Evolutionary conservation across 768 basidiomycete species (phyloP).

Genomic region (Suillus fuscotomentosus): DNA sequence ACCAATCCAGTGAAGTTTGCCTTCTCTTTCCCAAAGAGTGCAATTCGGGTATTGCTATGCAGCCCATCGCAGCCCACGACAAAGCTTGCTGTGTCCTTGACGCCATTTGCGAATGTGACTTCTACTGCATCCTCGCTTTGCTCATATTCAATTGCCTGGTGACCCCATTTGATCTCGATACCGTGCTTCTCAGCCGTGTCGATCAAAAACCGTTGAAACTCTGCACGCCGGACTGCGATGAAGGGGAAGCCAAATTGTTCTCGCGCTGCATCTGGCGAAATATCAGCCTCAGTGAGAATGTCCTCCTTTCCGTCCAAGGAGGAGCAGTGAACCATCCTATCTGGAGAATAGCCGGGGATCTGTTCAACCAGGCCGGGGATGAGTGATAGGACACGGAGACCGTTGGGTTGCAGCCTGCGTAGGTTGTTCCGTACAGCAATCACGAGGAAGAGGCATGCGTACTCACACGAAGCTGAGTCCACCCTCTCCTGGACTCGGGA

Average conservation of each 20-base stretch:
- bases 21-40: slow-evolving; percentile 36
- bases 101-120: slow-evolving; percentile 36
- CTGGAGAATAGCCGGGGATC: slow-evolving; percentile 20
- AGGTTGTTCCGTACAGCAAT: neutral
- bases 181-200: slow-evolving; percentile 31
- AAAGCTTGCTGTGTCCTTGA: slow-evolving; percentile 34
- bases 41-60: slow-evolving; percentile 37
- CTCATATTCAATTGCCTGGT: slow-evolving; percentile 30
- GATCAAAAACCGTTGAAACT: slow-evolving; percentile 31
- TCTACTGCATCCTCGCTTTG: slow-evolving; percentile 27
- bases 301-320: slow-evolving; percentile 24
- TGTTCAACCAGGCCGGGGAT: slow-evolving; percentile 27
- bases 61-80: slow-evolving; percentile 46
- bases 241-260: slow-evolving; percentile 23
- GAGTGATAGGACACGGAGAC: slow-evolving; percentile 24
- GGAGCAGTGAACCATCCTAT: slow-evolving; percentile 14
- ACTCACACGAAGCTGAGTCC: slow-evolving; percentile 35
- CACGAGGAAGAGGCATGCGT: neutral
- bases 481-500: slow-evolving; percentile 14
- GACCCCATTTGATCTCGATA: slow-evolving; percentile 33
- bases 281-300: slow-evolving; percentile 25
- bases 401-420: slow-evolving; percentile 28
- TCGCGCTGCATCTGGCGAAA: slow-evolving; percentile 18
- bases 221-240: slow-evolving; percentile 30
- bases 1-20: slow-evolving; percentile 38